A percentile compares a stretch with the other conserved stretches of the same genome.
phyloP scores from a whole-genome alignment of 331 rosid species.

The Dryas integrifolia region DNA sequence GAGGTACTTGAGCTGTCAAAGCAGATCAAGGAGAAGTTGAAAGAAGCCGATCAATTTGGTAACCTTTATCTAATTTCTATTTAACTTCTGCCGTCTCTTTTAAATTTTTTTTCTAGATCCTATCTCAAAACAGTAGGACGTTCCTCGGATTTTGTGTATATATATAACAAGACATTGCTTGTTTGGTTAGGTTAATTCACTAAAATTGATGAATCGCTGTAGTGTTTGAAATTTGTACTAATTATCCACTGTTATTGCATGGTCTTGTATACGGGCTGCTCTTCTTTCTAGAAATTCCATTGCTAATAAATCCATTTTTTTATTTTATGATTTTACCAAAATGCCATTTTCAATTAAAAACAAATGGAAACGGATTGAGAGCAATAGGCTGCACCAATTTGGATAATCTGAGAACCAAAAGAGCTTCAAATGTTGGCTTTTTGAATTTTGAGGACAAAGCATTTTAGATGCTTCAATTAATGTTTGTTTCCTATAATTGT shows the following conservation, averaged over 20 bases:
- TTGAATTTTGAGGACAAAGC: too few relatives aligned
- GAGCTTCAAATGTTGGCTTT: too few relatives aligned
- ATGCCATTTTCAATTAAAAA: too few relatives aligned
- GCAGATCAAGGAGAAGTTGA: slow-evolving; percentile 79
- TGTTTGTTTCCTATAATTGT: neutral
- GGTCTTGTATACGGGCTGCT: neutral
- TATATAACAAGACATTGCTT: neutral
- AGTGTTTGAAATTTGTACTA: neutral
- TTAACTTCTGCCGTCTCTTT: neutral
- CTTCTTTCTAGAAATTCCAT: neutral
- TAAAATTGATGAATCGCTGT: neutral
- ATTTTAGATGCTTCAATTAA: too few relatives aligned
- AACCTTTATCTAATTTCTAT: slow-evolving; percentile 19
- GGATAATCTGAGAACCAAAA: too few relatives aligned
- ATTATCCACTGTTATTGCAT: neutral
- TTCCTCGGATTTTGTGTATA: neutral
- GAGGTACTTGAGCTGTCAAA: slow-evolving; percentile 82
- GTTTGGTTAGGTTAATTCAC: neutral
- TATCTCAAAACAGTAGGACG: neutral
- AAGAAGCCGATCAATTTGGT: slow-evolving; percentile 92
- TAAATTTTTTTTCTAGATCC: neutral
- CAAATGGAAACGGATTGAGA: too few relatives aligned
- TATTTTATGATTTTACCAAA: too few relatives aligned
- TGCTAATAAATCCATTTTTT: too few relatives aligned
- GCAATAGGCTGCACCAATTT: too few relatives aligned